Base-by-base conservation (phyloP, 2,329 filamentous ascomycete genomes). In the Cadophora sp. region DNA sequence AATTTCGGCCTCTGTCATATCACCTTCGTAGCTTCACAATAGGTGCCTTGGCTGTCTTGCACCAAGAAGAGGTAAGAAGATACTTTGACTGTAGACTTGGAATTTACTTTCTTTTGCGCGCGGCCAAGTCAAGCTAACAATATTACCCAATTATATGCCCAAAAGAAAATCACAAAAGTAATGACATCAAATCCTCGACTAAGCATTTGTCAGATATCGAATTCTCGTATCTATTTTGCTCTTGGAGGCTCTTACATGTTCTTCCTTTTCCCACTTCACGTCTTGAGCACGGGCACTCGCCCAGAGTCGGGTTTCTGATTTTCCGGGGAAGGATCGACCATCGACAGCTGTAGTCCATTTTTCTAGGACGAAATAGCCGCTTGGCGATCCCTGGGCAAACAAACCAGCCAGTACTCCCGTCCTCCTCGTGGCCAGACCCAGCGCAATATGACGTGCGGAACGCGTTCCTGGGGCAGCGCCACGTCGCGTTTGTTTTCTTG, bases 21-120 rank as follows among this genome's bases (percentile, higher is more conserved):
- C 31, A 40, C 24, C 31, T 40, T 37, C 29, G 55, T 59, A 40
- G 55, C 55, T 59, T 59, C 55, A 59, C 53, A 31, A 26, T 58
- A n/a, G 34, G 8, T 40, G 19, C 27, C 55, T 59, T 59, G 55
- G 55, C 55, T 26, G 22, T 14, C 9, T 34, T 24, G 31, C 31
- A 59, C 55, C 55, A 59, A 59, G 31, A 40, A 12, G n/a, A 59
- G 31, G 16, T 59, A 2, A 37, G 27, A n/a, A 56, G n/a, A 26
- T n/a, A n/a, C 31, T 26, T 24, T 19, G n/a, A 9, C n/a, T 34
- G 3, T 26, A 31, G 34, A 34, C 26, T 29, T 16, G 16, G 16
- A 55, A n/a, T 55, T n/a, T 31, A 27, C 14, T 19, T 31, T 29
- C 7, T 27, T 55, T 27, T n/a, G 29, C 51, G 14, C 51, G 27